phyloP scores from a whole-genome alignment of 2,329 filamentous ascomycete species.

The Coleophoma cylindrospora region DNA sequence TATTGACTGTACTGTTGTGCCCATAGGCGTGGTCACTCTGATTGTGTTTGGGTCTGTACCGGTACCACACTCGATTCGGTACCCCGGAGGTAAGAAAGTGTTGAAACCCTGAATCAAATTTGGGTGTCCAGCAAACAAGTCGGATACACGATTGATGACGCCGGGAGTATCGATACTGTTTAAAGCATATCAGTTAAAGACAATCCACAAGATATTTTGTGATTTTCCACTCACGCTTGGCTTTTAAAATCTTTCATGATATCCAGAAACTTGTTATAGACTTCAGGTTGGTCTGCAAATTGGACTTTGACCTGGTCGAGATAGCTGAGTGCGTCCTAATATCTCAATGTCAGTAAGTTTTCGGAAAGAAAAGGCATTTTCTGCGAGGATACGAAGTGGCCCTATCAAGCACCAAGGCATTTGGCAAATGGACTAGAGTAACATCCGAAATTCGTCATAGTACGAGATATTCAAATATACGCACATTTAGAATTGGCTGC shows the following conservation, averaged over 20 bases:
- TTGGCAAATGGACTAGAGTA: not conserved
- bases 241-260: slow-evolving; percentile 99
- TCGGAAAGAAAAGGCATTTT: no score
- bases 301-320: slow-evolving; percentile 98
- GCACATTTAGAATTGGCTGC: slow-evolving; percentile 75
- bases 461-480: slow-evolving; percentile 25
- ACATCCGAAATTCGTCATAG: not conserved
- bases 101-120: slow-evolving; percentile 97
- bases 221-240: slow-evolving; percentile 63
- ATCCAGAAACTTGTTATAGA: slow-evolving; percentile 94
- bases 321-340: slow-evolving; percentile 80
- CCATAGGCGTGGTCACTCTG: slow-evolving; percentile 92
- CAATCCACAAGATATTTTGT: not conserved
- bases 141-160: slow-evolving; percentile 93
- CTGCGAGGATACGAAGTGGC: no score
- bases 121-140: slow-evolving; percentile 91
- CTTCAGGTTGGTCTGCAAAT: slow-evolving; percentile 93
- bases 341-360: slow-evolving; percentile 2
- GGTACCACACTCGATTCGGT: slow-evolving; percentile 92
- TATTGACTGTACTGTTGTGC: slow-evolving; percentile 92
- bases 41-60: slow-evolving; percentile 95
- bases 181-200: slow-evolving; percentile 20
- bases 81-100: slow-evolving; percentile 92
- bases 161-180: slow-evolving; percentile 88
- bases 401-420: not conserved